A percentile compares a stretch with the other conserved stretches of the same genome.
Conservation (phyloP, 2,329 filamentous ascomycete species). For the Akanthomyces lecanii region DNA sequence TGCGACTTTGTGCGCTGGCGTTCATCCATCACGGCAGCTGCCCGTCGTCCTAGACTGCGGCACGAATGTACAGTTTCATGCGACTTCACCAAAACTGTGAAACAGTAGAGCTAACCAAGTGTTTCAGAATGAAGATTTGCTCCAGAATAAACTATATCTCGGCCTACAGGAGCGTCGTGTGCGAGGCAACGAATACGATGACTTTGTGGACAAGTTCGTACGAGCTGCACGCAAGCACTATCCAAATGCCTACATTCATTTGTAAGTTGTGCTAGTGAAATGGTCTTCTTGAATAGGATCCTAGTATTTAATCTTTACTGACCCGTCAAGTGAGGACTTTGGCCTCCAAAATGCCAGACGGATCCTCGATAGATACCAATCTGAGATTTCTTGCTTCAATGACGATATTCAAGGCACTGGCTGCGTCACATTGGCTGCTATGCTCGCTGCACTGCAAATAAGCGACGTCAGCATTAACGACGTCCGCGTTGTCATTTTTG, state of each 20-base stretch:
- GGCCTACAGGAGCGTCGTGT: constrained; percentile 65
- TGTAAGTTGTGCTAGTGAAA: constrained; percentile 39
- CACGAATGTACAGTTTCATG: constrained; percentile 48
- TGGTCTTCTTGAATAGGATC: no score
- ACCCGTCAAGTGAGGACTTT: constrained; percentile 61
- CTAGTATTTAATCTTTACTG: neutral
- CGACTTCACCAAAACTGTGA: no score
- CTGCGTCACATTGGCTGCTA: constrained; percentile 78
- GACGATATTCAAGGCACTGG: constrained; percentile 89
- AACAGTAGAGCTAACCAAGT: neutral
- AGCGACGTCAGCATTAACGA: constrained; percentile 63
- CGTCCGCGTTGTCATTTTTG: constrained; percentile 70
- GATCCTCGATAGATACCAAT: constrained; percentile 70
- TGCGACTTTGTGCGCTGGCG: constrained; percentile 80
- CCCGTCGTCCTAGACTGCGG: constrained; percentile 83
- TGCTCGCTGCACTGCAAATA: constrained; percentile 71
- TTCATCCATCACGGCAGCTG: constrained; percentile 73
- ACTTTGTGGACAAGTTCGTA: constrained; percentile 73
- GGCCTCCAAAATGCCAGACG: constrained; percentile 70
- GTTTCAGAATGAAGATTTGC: constrained; percentile 58
- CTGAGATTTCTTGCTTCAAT: constrained; percentile 78
- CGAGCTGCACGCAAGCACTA: constrained; percentile 62
- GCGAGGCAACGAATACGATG: constrained; percentile 68
- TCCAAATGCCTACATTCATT: constrained; percentile 80
- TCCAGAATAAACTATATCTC: constrained; percentile 75